A percentile compares a stretch with the other conserved stretches of the same genome.
Evolutionary conservation across 257 asterid species (phyloP).

Genomic region (Forsythia viridissima): DNA sequence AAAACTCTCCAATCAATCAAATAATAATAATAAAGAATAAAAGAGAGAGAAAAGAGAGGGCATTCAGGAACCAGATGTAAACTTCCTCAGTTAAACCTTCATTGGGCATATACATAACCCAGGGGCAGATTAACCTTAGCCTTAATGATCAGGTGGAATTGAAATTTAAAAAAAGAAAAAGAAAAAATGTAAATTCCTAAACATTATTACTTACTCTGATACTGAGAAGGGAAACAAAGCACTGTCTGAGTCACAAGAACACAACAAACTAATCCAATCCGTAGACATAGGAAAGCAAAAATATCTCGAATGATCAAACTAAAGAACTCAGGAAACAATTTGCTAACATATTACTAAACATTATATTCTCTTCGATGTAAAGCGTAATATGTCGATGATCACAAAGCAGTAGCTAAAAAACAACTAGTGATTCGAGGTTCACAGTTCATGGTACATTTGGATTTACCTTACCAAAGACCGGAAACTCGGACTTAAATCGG

Average conservation of each 20-base stretch:
- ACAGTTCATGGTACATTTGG: not conserved
- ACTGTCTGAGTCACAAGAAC: not conserved
- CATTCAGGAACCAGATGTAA: not conserved
- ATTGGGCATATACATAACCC: not conserved
- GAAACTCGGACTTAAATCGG: constrained; percentile 71
- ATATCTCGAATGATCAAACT: not conserved
- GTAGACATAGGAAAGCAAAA: too few relatives aligned
- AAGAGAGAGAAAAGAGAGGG: not conserved
- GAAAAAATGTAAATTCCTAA: too few relatives aligned
- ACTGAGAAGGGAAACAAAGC: not conserved
- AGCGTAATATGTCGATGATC: not conserved
- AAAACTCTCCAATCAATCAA: too few relatives aligned
- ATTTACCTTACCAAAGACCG: constrained; percentile 69
- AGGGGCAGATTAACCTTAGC: not conserved
- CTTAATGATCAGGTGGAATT: too few relatives aligned
- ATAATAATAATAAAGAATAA: too few relatives aligned
- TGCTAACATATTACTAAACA: not conserved
- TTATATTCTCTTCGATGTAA: not conserved
- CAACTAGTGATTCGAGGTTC: not conserved
- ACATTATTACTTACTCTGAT: too few relatives aligned
- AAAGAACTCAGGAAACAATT: not conserved
- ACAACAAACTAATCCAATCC: not conserved
- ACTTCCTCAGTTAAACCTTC: not conserved
- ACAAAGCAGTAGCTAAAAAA: not conserved
- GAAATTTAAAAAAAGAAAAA: too few relatives aligned